Evolutionary conservation across 257 asterid genomes (phyloP).

Genomic region (Gentiana macrophylla): DNA sequence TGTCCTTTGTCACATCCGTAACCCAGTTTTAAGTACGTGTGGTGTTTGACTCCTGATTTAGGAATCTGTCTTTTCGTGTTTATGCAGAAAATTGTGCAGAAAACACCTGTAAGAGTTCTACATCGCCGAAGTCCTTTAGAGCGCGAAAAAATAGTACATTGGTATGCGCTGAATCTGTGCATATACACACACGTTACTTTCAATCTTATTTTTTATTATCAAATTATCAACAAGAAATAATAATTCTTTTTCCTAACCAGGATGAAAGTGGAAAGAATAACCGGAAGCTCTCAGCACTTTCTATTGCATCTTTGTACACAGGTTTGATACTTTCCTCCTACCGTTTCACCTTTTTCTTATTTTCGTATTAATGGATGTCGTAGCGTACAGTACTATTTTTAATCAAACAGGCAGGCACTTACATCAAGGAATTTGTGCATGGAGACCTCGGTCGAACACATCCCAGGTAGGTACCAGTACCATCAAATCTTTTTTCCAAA

Average conservation of each 20-base stretch:
- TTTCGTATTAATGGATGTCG: too few species aligned
- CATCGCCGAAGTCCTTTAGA: slow-evolving; percentile 95
- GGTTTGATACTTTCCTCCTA: slow-evolving; percentile 28
- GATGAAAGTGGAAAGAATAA: slow-evolving; percentile 66
- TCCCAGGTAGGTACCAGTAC: slow-evolving; percentile 54
- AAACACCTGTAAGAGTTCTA: slow-evolving; percentile 94
- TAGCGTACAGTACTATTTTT: too few species aligned
- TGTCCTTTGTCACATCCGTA: background rate
- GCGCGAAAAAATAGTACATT: slow-evolving; percentile 72
- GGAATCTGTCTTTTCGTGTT: slow-evolving; percentile 5
- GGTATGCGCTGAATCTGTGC: slow-evolving; percentile 33
- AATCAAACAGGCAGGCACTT: slow-evolving; percentile 80
- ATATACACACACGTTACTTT: background rate
- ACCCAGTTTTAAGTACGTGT: background rate
- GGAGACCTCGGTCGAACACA: slow-evolving; percentile 94
- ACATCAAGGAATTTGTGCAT: slow-evolving; percentile 93
- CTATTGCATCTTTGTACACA: slow-evolving; percentile 86
- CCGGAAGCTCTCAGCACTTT: slow-evolving; percentile 65
- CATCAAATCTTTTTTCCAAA: slow-evolving; percentile 6
- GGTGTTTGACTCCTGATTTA: slow-evolving; percentile 3
- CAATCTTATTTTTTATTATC: background rate
- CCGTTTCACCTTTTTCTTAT: too few species aligned
- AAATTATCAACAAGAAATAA: background rate
- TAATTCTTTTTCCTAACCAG: slow-evolving; percentile 22
- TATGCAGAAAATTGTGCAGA: slow-evolving; percentile 69